phyloP scores from a whole-genome alignment of 805 yeast genomes.

The Kodamaea neixiangensis region DNA sequence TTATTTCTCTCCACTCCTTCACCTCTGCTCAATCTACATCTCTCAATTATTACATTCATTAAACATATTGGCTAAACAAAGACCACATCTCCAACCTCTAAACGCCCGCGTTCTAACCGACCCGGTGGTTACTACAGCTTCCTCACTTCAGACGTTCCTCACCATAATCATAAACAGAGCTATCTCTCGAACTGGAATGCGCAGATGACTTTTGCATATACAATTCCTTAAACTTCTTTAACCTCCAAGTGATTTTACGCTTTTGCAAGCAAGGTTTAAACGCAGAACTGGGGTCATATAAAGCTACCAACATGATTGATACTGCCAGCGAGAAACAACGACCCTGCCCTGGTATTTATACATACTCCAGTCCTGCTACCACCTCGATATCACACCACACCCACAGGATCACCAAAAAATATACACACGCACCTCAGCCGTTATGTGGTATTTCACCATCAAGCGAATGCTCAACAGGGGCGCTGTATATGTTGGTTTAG shows the following conservation, averaged over 20 bases:
- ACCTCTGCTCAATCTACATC: too few species aligned
- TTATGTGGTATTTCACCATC: background rate
- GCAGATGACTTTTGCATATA: constrained; percentile 2
- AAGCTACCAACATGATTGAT: constrained; percentile 3
- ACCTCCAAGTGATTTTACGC: constrained; percentile 3
- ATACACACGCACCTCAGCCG: background rate
- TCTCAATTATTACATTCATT: too few species aligned
- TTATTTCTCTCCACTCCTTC: too few species aligned
- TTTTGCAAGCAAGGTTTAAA: constrained; percentile 7
- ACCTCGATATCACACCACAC: background rate
- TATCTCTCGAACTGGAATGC: background rate
- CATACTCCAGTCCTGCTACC: background rate
- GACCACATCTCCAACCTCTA: too few species aligned
- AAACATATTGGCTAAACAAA: too few species aligned
- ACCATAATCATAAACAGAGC: constrained; percentile 1
- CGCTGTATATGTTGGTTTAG: background rate
- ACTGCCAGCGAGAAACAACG: background rate
- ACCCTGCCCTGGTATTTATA: background rate
- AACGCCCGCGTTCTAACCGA: too few species aligned
- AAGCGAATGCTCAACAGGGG: background rate
- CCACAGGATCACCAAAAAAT: background rate
- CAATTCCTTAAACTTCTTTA: constrained; percentile 1
- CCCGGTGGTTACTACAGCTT: too few species aligned
- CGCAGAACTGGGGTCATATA: constrained; percentile 5
- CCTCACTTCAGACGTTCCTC: background rate